Conservation (phyloP, 345 rosid genomes). For the Raphanus raphanistrum region DNA sequence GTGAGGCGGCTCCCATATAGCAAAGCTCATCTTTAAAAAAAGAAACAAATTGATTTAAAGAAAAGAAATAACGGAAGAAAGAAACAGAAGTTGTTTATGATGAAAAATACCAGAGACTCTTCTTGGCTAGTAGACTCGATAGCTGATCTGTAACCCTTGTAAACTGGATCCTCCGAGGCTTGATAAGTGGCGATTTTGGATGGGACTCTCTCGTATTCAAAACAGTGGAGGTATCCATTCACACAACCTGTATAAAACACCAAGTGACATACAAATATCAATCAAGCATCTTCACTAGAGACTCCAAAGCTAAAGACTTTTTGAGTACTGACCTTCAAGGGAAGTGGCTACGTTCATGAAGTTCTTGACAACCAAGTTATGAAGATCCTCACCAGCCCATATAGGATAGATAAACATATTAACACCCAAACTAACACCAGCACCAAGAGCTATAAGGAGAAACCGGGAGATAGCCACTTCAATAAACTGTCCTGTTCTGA, state of each 20-base stretch:
- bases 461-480: conserved; percentile 74
- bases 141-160: conserved; percentile 85
- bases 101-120: conserved; percentile 71
- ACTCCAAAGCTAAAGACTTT: background rate
- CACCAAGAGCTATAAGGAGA: conserved; percentile 84
- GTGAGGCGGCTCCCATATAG: conserved; percentile 98
- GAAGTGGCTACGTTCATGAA: conserved; percentile 81
- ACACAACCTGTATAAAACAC: conserved; percentile 48
- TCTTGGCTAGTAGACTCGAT: conserved; percentile 89
- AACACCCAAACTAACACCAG: conserved; percentile 67
- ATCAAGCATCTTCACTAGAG: background rate
- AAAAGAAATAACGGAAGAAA: background rate
- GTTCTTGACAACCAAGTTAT: conserved; percentile 78
- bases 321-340: conserved; percentile 67
- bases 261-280: background rate
- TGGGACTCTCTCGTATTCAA: conserved; percentile 71
- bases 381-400: conserved; percentile 99
- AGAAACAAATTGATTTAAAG: background rate
- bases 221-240: conserved; percentile 66
- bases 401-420: conserved; percentile 90
- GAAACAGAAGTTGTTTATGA: background rate
- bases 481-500: conserved; percentile 70
- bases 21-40: conserved; percentile 68
- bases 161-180: conserved; percentile 85
- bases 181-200: conserved; percentile 88